A percentile compares a stretch with the other conserved stretches of the same genome.
These are phyloP conservation scores for Beauveria rudraprayagi DNA, from an alignment of 2,329 filamentous ascomycete genomes.

Conservation along the genomic window DNA sequence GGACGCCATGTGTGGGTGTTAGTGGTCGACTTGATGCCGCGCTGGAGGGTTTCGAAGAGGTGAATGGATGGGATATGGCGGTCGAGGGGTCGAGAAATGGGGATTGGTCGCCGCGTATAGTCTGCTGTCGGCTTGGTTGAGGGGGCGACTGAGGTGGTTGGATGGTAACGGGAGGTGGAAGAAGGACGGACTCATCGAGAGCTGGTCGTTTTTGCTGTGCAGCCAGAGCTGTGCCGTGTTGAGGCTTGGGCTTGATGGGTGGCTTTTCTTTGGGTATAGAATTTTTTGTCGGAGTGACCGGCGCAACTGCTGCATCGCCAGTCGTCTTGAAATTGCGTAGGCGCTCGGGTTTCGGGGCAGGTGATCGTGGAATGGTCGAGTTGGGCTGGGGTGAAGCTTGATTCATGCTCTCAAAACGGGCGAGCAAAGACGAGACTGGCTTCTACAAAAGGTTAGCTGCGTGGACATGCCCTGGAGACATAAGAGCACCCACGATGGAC, in stretches of 20 bases:
- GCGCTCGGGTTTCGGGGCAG: constrained; percentile 35
- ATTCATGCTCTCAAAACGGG: constrained; percentile 70
- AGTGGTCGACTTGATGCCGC: constrained; percentile 44
- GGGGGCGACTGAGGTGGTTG: constrained; percentile 64
- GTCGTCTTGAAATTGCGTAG: constrained; percentile 33
- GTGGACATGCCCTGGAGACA: not conserved
- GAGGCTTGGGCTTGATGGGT: constrained; percentile 33
- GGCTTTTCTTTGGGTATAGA: constrained; percentile 23
- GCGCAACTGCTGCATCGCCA: constrained; percentile 25
- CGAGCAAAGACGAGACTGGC: constrained; percentile 73
- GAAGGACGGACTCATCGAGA: constrained; percentile 22
- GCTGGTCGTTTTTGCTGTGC: constrained; percentile 17
- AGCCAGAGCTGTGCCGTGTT: not conserved
- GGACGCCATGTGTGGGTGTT: constrained; percentile 38
- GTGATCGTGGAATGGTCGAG: constrained; percentile 26
- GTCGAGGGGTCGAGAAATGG: constrained; percentile 42
- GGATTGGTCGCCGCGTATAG: constrained; percentile 32
- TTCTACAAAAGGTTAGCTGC: constrained; percentile 42
- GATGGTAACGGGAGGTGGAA: constrained; percentile 58
- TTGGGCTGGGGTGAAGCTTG: constrained; percentile 17
- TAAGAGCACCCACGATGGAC: constrained; percentile 53
- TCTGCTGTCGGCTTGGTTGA: constrained; percentile 33
- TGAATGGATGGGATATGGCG: constrained; percentile 33
- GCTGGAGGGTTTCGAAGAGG: constrained; percentile 39
- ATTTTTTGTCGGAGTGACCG: constrained; percentile 24